Conservation (phyloP, 495 filamentous ascomycete genomes). For the Annulohypoxylon bovei region DNA sequence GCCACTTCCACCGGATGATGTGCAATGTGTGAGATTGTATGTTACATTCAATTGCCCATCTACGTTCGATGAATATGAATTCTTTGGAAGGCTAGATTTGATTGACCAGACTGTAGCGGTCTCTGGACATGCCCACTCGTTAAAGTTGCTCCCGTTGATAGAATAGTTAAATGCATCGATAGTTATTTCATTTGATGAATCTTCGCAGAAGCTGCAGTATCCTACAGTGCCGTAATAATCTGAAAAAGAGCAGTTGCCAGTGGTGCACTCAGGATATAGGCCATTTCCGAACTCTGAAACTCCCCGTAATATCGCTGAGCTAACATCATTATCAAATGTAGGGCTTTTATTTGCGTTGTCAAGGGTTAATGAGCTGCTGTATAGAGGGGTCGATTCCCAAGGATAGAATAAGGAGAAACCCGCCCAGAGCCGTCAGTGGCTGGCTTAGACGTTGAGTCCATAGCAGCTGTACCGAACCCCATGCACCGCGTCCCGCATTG, state of each 20-base stretch:
- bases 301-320: neutral
- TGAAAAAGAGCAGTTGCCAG: neutral
- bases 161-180: neutral
- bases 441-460: neutral
- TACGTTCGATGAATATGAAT: neutral
- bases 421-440: neutral
- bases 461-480: neutral
- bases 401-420: neutral
- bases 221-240: neutral
- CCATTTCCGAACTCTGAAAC: neutral
- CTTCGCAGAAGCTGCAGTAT: neutral
- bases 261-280: neutral
- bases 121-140: no score
- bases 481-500: neutral
- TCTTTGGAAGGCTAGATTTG: neutral
- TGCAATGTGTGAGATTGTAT: neutral
- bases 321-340: neutral
- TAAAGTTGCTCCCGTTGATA: no score
- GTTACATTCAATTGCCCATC: neutral
- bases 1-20: no score
- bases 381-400: slow-evolving; percentile 2
- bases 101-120: neutral
- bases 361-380: neutral
- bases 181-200: neutral
- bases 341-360: neutral